Evolutionary conservation across 805 yeast genomes (phyloP).

Genomic region (Ogataea nitratoaversa): DNA sequence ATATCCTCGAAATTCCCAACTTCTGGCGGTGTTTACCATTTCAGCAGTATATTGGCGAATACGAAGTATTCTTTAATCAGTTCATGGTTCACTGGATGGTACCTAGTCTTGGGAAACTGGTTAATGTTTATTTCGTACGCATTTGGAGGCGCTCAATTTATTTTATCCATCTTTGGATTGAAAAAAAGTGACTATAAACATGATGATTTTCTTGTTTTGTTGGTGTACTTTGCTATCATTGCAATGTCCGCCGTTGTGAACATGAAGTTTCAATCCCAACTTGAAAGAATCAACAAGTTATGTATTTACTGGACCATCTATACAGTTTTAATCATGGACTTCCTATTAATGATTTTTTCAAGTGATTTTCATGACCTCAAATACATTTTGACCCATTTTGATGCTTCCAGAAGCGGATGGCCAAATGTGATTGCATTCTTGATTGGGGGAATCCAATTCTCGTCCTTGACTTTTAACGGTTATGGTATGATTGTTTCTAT

Average conservation of each 20-base stretch:
- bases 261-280: slow-evolving; percentile 50
- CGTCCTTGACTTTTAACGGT: slow-evolving; percentile 76
- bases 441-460: slow-evolving; percentile 77
- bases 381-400: slow-evolving; percentile 61
- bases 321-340: slow-evolving; percentile 65
- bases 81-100: slow-evolving; percentile 81
- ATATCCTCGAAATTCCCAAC: slow-evolving; percentile 74
- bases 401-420: slow-evolving; percentile 74
- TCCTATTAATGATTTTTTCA: slow-evolving; percentile 55
- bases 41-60: slow-evolving; percentile 65
- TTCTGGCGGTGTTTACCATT: slow-evolving; percentile 73
- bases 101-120: slow-evolving; percentile 70
- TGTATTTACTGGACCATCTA: slow-evolving; percentile 76
- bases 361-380: slow-evolving; percentile 54
- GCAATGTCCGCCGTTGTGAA: slow-evolving; percentile 60
- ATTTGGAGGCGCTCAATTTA: slow-evolving; percentile 73
- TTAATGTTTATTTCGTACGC: slow-evolving; percentile 70
- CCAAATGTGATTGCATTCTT: slow-evolving; percentile 66
- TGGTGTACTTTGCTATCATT: slow-evolving; percentile 53
- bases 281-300: slow-evolving; percentile 60
- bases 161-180: slow-evolving; percentile 62
- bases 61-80: slow-evolving; percentile 51
- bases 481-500: slow-evolving; percentile 78
- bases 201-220: slow-evolving; percentile 50
- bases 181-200: slow-evolving; percentile 55